A percentile compares a stretch with the other conserved stretches of the same genome.
phyloP scores from a whole-genome alignment of 129 eudicot genomes.

The Flaveria brownii region DNA sequence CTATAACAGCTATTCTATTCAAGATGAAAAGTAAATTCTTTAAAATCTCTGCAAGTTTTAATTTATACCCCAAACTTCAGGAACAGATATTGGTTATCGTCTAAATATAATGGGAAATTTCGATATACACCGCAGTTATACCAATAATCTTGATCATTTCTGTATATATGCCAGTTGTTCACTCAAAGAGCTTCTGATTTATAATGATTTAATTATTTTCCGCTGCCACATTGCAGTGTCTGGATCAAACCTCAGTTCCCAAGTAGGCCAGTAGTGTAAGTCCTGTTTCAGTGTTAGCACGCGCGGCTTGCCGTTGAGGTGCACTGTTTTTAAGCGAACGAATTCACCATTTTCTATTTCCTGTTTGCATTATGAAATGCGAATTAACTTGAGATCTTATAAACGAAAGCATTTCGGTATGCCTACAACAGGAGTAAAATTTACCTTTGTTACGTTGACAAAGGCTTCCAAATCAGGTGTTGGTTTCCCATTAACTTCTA shows the following conservation, averaged over 20 bases:
- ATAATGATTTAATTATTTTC: slow-evolving; percentile 58
- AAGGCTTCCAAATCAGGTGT: slow-evolving; percentile 87
- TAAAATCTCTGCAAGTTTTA: slow-evolving; percentile 6
- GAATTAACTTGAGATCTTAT: background rate
- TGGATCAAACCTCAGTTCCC: slow-evolving; percentile 83
- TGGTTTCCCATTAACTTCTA: slow-evolving; percentile 88
- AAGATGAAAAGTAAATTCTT: background rate
- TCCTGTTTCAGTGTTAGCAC: slow-evolving; percentile 91
- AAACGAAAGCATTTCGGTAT: background rate
- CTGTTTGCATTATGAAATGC: slow-evolving; percentile 36
- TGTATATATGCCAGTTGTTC: slow-evolving; percentile 21
- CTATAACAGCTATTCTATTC: slow-evolving; percentile 16
- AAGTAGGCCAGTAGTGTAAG: slow-evolving; percentile 94
- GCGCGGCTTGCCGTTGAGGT: slow-evolving; percentile 83
- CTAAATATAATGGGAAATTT: slow-evolving; percentile 1
- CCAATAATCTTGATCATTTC: slow-evolving; percentile 16
- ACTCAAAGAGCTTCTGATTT: background rate
- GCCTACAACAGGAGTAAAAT: background rate
- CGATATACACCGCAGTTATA: slow-evolving; percentile 23
- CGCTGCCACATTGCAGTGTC: slow-evolving; percentile 79
- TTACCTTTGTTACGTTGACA: slow-evolving; percentile 83
- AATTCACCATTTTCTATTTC: slow-evolving; percentile 73
- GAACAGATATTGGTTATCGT: slow-evolving; percentile 13
- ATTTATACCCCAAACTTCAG: slow-evolving; percentile 18
- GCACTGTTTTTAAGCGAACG: slow-evolving; percentile 76